Evolutionary conservation across 164 flowering plant species (phyloP), one percentile per base, ranked within the genome.

Genomic region (Vitis amurensis): DNA sequence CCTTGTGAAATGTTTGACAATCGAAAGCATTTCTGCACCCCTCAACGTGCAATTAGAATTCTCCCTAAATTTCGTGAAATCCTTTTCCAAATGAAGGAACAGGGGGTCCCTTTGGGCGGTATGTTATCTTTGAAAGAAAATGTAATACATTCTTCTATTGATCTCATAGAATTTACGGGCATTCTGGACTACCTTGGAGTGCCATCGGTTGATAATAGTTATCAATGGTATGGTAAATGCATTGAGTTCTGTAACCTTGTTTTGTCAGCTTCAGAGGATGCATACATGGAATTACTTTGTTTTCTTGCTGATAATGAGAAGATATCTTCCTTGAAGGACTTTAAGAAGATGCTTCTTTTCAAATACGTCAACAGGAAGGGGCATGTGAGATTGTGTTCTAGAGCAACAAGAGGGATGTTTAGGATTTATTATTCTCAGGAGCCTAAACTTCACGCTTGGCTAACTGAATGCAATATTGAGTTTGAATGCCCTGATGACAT

Each of bases 381-480:
- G 30, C 8, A 14, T 59, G 11, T 56, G 30, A 44, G 14, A 55
- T 3, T 48, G 29, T 67, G 29, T 59, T 49, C 44, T n/a, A 59
- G 8, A 49, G 44, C 6, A 12, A 19, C 12, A 15, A 17, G 11
- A n/a, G n/a, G 6, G 13, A 29, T 17, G 9, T 44, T 1, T 7
- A 49, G 23, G 50, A 51, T 47, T 55, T 30, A 16, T 52, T 55
- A 14, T 74, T 69, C 58, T 19, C 47, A 12, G 55, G 67, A 50
- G 23, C 15, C 27, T 48, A 49, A 52, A 52, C 56, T 9, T 0
- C 72, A 72, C 56, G 23, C 65, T 0, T 77, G 78, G 78, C 74
- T 80, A 9, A 63, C 16, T 31, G 17, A 69, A 13, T 80, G 80
- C 69, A 80, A 77, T 66, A 4, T 27, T 9, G 76, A 74, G 63